These are phyloP conservation scores for Zarea fungicola DNA, from an alignment of 2,329 filamentous ascomycete species.

Conservation along the genomic window DNA sequence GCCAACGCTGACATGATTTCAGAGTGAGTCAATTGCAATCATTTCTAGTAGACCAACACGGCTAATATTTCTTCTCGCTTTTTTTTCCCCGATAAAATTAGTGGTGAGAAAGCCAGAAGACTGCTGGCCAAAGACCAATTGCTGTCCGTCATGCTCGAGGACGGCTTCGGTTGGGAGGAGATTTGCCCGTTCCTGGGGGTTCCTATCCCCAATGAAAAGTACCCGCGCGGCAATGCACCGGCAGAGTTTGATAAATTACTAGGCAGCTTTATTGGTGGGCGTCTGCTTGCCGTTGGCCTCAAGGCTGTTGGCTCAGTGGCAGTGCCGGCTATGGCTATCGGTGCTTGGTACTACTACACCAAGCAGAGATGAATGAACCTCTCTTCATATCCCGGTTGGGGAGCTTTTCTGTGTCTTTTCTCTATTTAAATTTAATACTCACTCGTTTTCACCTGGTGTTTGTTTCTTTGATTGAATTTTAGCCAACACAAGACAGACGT, in stretches of 20 bases:
- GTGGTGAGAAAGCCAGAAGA: constrained; percentile 21
- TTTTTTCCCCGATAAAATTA: constrained; percentile 12
- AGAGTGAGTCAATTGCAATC: too few species aligned
- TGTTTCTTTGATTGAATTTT: too few species aligned
- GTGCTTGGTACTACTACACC: constrained; percentile 9
- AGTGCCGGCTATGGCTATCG: constrained; percentile 1
- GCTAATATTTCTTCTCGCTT: too few species aligned
- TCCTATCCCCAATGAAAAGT: constrained; percentile 24
- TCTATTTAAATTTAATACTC: too few species aligned
- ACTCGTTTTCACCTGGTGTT: too few species aligned
- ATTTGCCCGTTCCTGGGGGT: constrained; percentile 28
- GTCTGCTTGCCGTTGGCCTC: background rate
- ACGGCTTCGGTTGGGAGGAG: constrained; percentile 31
- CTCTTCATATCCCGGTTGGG: too few species aligned
- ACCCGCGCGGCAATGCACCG: constrained; percentile 26
- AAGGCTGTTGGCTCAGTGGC: background rate
- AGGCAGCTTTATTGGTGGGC: background rate
- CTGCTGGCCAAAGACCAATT: constrained; percentile 24
- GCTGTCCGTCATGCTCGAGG: constrained; percentile 27
- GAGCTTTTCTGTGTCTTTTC: too few species aligned
- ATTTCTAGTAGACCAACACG: too few species aligned
- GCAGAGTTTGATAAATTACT: constrained; percentile 22
- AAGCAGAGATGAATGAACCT: background rate
- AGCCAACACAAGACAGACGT: too few species aligned
- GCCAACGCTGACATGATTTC: background rate